Evolutionary conservation across 441 rosid genomes (phyloP), one percentile per base, ranked within the genome.

Genomic region (Erodium trifolium): DNA sequence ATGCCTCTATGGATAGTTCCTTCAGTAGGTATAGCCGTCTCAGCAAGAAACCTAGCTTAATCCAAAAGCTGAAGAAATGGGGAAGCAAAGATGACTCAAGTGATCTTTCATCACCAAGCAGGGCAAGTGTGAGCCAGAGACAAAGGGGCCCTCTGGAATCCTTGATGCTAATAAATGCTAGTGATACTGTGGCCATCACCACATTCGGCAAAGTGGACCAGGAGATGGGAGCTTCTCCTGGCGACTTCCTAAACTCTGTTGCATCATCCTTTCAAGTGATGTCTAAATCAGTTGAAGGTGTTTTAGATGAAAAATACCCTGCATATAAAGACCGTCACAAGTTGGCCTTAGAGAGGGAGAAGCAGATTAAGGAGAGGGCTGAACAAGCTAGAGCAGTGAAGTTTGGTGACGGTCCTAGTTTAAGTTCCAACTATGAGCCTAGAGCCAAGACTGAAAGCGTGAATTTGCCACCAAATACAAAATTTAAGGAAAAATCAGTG

Each of bases 251-350:
- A 6, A 35, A 62, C 62, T 71, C 71, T 18, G 63, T 64, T 67
- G 66, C 43, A 63, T 16, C 77, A 11, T 60, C 68, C 13, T n/a
- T 63, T 4, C 41, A 41, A 57, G 76, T 67, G 2, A 16, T 49
- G 0, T 47, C 27, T 49, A 51, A 34, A 53, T 29, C n/a, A 12
- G 53, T 2, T 1, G 74, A 70, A 27, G 17, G 57, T 3, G 63
- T 19, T n/a, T 8, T 3, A 11, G 68, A 17, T 60, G 19, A 71
- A 75, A 94, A 94, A 72, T 91, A 90, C 78, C 97, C 97, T 1
- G 96, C 92, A 53, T 91, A 87, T 64, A 90, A 88, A 78, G 99
- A 91, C 77, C 82, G 99, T 67, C 99, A 91, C 74, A 91, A 84
- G 82, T 72, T 94, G 75, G 96, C 96, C 45, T 72, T 87, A 71